Evolutionary conservation across 495 filamentous ascomycete genomes (phyloP), one percentile per base, ranked within the genome.

Genomic region (Margaritispora aquatica): DNA sequence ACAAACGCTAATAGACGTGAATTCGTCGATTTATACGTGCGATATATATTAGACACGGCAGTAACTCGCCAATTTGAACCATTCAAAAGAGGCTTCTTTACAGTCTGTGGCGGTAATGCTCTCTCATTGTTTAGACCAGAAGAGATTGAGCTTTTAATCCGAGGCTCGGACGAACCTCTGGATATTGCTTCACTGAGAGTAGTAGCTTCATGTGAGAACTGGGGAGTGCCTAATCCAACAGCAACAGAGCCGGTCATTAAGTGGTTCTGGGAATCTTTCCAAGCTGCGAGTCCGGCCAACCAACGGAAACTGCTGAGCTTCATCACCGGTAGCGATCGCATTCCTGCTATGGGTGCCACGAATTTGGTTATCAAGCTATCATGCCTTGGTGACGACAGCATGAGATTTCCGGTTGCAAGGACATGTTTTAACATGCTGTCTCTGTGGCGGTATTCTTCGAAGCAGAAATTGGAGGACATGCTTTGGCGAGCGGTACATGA

Each of bases 11-110:
- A 96, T 60, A 80, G 91, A 27, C 81, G 83, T 48, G 93, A 96
- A 62, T 97, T 92, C 65, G 93, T 96, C 36, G 89, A 95, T 59
- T 76, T 89, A 9, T 96, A 96, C 66, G 83, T 96, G 3, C 82
- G 84, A 38, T 87, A 93, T 69, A 73, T 92, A 15, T 81, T 97
- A 17, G 91, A 96, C 67, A 85, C 82, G 21, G 80, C 88, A 0
- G 88, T 97, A 17, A 72, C 80, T 55, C 79, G 89, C 48, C 92
- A 97, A 66, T 97, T 92, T 58, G 93, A 96, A 71, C 93, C 92
- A 11, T 97, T 97, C 78, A 95, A 93, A 70, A 84, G 92, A 47
- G 92, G 92, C 2, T 97, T 97, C 71, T 97, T 88, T 73, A 95
- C 88, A 1, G 91, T 97, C 38, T 96, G 91, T 69, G 89, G 88